These are phyloP conservation scores for Aspergillus pseudoglaucus DNA, from an alignment of 2,329 filamentous ascomycete species.

Conservation along the genomic window DNA sequence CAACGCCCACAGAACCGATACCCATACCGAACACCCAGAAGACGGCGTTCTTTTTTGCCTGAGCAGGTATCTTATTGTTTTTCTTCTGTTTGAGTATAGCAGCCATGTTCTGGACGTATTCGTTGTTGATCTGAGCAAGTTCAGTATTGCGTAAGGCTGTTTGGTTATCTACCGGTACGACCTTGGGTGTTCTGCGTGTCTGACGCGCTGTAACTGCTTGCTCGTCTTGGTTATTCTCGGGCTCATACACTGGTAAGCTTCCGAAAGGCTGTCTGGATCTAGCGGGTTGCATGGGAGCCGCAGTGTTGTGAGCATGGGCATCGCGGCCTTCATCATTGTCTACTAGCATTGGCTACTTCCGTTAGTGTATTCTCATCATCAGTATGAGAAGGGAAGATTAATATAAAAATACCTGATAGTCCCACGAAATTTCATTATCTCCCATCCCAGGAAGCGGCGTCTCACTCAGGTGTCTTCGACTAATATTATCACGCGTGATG, in stretches of 20 bases:
- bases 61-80: slow-evolving; percentile 32
- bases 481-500: slow-evolving; percentile 6
- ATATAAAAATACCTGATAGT: too few species aligned
- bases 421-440: slow-evolving; percentile 28
- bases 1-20: slow-evolving; percentile 48
- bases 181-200: slow-evolving; percentile 18
- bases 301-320: slow-evolving; percentile 1
- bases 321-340: slow-evolving; percentile 27
- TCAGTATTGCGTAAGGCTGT: slow-evolving; percentile 52
- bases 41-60: slow-evolving; percentile 58
- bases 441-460: slow-evolving; percentile 30
- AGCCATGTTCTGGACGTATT: slow-evolving; percentile 58
- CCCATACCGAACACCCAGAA: slow-evolving; percentile 55
- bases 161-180: slow-evolving; percentile 42
- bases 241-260: neutral
- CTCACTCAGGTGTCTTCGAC: slow-evolving; percentile 20
- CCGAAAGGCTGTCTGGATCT: neutral
- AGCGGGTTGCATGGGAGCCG: neutral
- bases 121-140: slow-evolving; percentile 50
- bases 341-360: slow-evolving; percentile 20
- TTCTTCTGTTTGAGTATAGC: slow-evolving; percentile 40
- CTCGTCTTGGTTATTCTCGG: neutral
- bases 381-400: too few species aligned
- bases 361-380: too few species aligned
- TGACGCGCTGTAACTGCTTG: neutral